Evolutionary conservation across 1,284 basidiomycete genomes (phyloP), one percentile per base, ranked within the genome.

Genomic region (Coniferiporia weirii): DNA sequence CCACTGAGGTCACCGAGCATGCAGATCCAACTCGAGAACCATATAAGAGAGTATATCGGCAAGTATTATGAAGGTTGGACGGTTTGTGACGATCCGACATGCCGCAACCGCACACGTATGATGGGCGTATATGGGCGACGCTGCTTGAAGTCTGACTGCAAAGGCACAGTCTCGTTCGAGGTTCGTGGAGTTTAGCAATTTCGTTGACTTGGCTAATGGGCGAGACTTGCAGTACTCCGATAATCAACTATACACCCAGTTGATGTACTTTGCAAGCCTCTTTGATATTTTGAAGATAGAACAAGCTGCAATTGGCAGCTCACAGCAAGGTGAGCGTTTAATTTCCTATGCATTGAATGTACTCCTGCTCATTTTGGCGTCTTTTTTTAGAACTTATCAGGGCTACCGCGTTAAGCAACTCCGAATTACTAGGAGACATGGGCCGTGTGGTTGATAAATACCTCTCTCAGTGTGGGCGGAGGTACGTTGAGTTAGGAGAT

Each of bases 31-130:
- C 81, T 99, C 17, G 95, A 98, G 70, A 75, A 81, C 0, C 89
- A 93, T 65, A 91, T 98, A 58, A 84, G 95, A 2, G 73, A 78
- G 1, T 83, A 84, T 64, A 89, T 99, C 55, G 75, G 78, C 3
- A 83, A 79, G 65, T 98, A 96, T 73, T 99, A 99, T 70, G 84
- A 96, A 66, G 86, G 87, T 5, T 95, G 91, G 89, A 88, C 84
- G 1, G 76, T 91, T 10, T 99, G 97, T 73, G 82, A 93, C 65
- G 96, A 98, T 64, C 77, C 84, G 34, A 89, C 86, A 1, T 99
- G 97, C 70, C 83, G 84, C 8, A 81, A 87, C 58, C 80, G 87
- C 19, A 95, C 95, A n/a, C 80, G 95, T 22, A 89, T 86, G 79
- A 94, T 97, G 86, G 80, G 91, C 46, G 93, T 98, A 0, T 97